phyloP scores from a whole-genome alignment of 2,329 filamentous ascomycete genomes.

The Emmonsiellopsis sp. region DNA sequence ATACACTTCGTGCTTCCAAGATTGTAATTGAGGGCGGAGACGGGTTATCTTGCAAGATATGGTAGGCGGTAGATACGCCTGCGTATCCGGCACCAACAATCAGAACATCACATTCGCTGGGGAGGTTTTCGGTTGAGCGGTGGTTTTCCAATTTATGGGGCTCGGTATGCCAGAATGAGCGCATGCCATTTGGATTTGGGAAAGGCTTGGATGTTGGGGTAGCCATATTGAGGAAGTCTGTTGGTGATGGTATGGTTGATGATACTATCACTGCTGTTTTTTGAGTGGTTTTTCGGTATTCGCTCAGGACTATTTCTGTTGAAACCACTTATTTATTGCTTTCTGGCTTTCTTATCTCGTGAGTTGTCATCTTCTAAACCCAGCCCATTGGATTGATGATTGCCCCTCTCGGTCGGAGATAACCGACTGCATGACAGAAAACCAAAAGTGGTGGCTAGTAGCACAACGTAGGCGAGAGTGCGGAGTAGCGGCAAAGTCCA shows the following conservation, averaged over 20 bases:
- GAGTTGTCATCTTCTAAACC: too few relatives aligned
- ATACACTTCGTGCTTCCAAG: slow-evolving; percentile 31
- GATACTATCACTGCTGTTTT: not conserved
- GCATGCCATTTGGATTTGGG: not conserved
- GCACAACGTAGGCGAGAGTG: too few relatives aligned
- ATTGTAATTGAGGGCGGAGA: slow-evolving; percentile 25
- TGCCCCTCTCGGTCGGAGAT: too few relatives aligned
- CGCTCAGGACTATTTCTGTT: not conserved
- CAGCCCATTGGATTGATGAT: too few relatives aligned
- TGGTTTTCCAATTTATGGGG: slow-evolving; percentile 32
- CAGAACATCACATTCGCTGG: slow-evolving; percentile 33
- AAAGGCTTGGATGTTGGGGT: not conserved
- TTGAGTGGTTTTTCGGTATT: not conserved
- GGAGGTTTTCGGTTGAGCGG: slow-evolving; percentile 31
- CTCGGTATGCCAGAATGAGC: slow-evolving; percentile 34
- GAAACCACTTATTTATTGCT: too few relatives aligned
- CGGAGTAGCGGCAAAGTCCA: too few relatives aligned
- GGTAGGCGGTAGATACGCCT: slow-evolving; percentile 36
- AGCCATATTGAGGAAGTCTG: not conserved
- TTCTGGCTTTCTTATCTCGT: too few relatives aligned
- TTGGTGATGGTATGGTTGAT: not conserved
- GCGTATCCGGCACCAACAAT: slow-evolving; percentile 42
- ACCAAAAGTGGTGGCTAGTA: too few relatives aligned
- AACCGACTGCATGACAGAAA: too few relatives aligned
- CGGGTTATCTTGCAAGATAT: slow-evolving; percentile 25